Base-by-base conservation (phyloP, 2,329 filamentous ascomycete species). In the Corinectria fuckeliana region DNA sequence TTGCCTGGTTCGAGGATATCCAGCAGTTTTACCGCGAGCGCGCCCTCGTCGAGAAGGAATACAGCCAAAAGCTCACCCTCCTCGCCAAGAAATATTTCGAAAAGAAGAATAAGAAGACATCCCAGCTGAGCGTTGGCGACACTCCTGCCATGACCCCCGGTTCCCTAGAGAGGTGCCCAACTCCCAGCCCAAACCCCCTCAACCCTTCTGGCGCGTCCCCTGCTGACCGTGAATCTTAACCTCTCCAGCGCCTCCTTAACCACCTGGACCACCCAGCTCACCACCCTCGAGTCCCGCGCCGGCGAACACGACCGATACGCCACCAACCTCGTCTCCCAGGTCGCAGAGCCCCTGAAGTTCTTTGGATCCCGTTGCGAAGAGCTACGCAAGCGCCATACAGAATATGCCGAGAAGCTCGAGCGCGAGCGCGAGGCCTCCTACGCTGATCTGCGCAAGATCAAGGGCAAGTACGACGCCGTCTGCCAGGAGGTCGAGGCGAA, bases 21-120 rank as follows among this genome's bases (percentile, higher is more conserved):
- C 92, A 99, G 76, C 89, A 92, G 73, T 99, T 98, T 81, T 99
- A 98, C 82, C 91, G 95, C 65, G 95, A 99, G 78, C 88, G 96
- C 58, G 92, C 92, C 73, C 88, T 82, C 32, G 97, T 99, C 75
- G 95, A 99, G 80, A 97, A 97, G 79, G 96, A 99, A 76, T 98
- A 99, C 76, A 91, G 92, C 70, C 85, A 90, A 64, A 98, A 94
- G 78, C 87, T 99, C 65, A 91, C 87, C 68, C 88, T 88, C 2
- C 82, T 99, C 50, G 95, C 94, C 55, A 96, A 95, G 81, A 97
- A 95, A 76, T 98, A 97, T 81, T 95, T 92, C 73, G 96, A 99
- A 72, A 96, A 96, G 82, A 99, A 98, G 82, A 88, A 91, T 45
- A 93, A 89, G 78, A 97, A 95, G 80, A 90, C 90, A 41, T 90